Evolutionary conservation across 306 rosid genomes (phyloP), one percentile per base, ranked within the genome.

Genomic region (Prunus armeniaca): DNA sequence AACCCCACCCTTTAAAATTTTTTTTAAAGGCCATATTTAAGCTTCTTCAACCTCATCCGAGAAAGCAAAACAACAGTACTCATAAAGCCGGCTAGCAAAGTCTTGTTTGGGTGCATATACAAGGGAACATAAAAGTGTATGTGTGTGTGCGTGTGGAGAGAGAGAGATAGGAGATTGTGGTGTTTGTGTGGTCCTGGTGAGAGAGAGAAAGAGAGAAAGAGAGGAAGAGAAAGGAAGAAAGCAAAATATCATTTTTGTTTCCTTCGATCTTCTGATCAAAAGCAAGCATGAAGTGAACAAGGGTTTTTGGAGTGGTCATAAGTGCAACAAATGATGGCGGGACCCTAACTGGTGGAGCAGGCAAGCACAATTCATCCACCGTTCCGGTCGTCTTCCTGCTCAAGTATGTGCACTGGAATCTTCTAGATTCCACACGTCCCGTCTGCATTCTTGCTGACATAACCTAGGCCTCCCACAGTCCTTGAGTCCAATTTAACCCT

Each of bases 1-100:
- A 81, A 69, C 83, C 88, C 78, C 87, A 82, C 80, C 85, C 43
- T 32, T 86, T 84, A 83, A 86, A 85, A 87, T 82, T 83, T 81
- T 68, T 81, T 62, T 65, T 75, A 69, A 56, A 46, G 84, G 79
- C 78, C 82, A 80, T 71, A 58, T 70, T 88, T 62, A 61, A 81
- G 84, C 84, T 91, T 84, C 88, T 84, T 84, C 85, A 77, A 78
- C 76, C 79, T 77, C 81, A 62, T 64, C 68, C 82, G 69, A 78
- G 84, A 71, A 81, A 80, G 85, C 81, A 87, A 87, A 75, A 30
- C 52, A 47, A 67, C 79, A 85, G 47, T 81, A 70, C 84, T 75
- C 78, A 67, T 15, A 75, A 87, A 81, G 71, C 89, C 83, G 80
- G 72, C 80, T 88, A 81, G 69, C 83, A 82, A 89, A 88, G 89